Percentiles rank a stretch among this genome's conserved stretches.
Evolutionary conservation across 331 rosid species (phyloP).

Genomic region (Quercus phellos): DNA sequence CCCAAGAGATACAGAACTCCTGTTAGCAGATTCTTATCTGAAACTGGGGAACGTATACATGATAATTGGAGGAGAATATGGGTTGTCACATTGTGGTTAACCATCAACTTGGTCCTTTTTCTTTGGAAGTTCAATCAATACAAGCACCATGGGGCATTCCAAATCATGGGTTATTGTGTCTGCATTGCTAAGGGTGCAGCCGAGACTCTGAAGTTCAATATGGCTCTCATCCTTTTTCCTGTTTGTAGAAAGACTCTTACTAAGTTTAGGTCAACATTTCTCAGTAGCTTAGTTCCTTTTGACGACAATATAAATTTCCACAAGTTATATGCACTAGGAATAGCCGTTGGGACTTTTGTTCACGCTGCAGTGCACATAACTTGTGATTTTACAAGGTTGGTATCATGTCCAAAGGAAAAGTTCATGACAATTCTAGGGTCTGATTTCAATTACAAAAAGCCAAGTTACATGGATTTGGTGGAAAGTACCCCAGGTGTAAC

Average conservation of each 20-base stretch:
- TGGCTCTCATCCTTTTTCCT: slow-evolving; percentile 86
- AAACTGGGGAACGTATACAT: slow-evolving; percentile 17
- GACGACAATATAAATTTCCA: slow-evolving; percentile 81
- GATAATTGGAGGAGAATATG: slow-evolving; percentile 73
- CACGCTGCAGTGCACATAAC: slow-evolving; percentile 48
- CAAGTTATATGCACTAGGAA: slow-evolving; percentile 55
- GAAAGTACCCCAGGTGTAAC: slow-evolving; percentile 44
- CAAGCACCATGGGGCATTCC: slow-evolving; percentile 34
- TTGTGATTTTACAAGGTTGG: slow-evolving; percentile 76
- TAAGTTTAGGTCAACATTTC: slow-evolving; percentile 49
- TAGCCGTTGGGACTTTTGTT: slow-evolving; percentile 47
- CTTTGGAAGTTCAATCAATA: slow-evolving; percentile 65
- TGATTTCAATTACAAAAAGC: slow-evolving; percentile 41
- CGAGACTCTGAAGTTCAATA: slow-evolving; percentile 88
- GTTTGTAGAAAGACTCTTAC: slow-evolving; percentile 85
- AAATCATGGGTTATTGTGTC: slow-evolving; percentile 74
- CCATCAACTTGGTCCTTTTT: slow-evolving; percentile 46
- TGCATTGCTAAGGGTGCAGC: slow-evolving; percentile 90
- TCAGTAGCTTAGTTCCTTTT: slow-evolving; percentile 59
- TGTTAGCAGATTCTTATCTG: slow-evolving; percentile 26
- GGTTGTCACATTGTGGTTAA: slow-evolving; percentile 60
- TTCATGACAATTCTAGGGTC: slow-evolving; percentile 50
- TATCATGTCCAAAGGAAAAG: slow-evolving; percentile 28
- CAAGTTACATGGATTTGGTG: slow-evolving; percentile 41
- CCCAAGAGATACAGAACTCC: slow-evolving; percentile 58